phyloP scores from a whole-genome alignment of 73 alveolate species.

The Tetrahymena thermophila region DNA sequence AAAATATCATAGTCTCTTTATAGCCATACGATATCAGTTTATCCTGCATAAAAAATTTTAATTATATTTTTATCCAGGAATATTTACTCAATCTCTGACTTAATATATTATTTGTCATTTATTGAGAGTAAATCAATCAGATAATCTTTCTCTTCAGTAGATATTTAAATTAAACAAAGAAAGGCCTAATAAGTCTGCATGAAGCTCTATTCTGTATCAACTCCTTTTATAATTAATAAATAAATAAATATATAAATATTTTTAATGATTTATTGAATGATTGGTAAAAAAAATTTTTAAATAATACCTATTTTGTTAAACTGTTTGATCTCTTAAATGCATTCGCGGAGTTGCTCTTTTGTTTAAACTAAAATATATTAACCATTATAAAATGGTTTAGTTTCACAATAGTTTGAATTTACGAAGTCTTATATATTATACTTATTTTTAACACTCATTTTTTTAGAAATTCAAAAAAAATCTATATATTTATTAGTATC shows the following conservation, averaged over 20 bases:
- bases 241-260: background rate
- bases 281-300: too few species aligned
- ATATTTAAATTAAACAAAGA: background rate
- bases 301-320: background rate
- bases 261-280: too few species aligned
- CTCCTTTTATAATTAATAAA: background rate
- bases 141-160: background rate
- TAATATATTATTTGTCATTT: background rate
- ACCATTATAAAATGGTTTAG: background rate
- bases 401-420: background rate
- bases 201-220: background rate
- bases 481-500: background rate
- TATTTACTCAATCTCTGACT: background rate
- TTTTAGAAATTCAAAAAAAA: background rate
- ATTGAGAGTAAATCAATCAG: background rate
- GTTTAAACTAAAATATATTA: background rate
- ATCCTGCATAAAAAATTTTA: background rate
- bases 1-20: background rate
- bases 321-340: background rate
- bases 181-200: background rate
- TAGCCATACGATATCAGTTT: background rate
- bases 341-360: background rate
- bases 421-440: background rate
- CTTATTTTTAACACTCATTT: background rate
- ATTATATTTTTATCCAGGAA: background rate